phyloP scores from a whole-genome alignment of 139 green algal genomes.

The Tetradesmus lagerheimii region DNA sequence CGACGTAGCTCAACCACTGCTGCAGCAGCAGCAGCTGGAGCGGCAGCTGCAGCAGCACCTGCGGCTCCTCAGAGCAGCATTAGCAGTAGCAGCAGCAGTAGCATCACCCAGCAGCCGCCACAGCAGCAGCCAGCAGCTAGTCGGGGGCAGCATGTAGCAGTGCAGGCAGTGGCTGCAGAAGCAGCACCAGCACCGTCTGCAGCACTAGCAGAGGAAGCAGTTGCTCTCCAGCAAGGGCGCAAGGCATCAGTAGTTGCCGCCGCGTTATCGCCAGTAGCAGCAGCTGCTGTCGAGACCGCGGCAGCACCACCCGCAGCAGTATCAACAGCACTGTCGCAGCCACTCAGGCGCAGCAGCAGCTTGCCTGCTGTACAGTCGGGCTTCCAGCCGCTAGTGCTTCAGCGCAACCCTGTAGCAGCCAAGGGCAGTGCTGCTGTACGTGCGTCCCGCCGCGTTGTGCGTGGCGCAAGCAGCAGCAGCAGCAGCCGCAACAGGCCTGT shows the following conservation, averaged over 20 bases:
- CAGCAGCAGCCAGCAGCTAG: constrained; percentile 16
- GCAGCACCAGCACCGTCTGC: not conserved
- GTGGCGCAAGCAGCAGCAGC: not conserved
- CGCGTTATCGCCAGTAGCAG: not conserved
- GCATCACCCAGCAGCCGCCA: not conserved
- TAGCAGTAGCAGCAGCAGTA: constrained; percentile 10
- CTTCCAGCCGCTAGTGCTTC: not conserved
- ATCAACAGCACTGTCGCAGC: not conserved
- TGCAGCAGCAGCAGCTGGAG: not conserved
- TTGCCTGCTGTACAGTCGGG: not conserved
- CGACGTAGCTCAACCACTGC: not conserved
- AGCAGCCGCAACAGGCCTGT: not conserved
- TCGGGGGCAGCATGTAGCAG: not conserved
- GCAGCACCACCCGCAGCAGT: not conserved
- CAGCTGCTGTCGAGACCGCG: not conserved
- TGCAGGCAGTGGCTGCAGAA: not conserved
- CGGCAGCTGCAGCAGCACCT: not conserved
- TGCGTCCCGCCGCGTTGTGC: not conserved
- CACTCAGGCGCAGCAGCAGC: constrained; percentile 10
- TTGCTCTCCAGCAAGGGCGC: not conserved
- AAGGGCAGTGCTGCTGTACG: not conserved
- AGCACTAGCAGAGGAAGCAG: not conserved
- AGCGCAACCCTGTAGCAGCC: not conserved
- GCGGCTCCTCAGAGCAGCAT: not conserved
- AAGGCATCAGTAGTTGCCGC: not conserved